Evolutionary conservation across 176 grass and related monocot genomes (phyloP).

Genomic region (Dactylis glomerata): DNA sequence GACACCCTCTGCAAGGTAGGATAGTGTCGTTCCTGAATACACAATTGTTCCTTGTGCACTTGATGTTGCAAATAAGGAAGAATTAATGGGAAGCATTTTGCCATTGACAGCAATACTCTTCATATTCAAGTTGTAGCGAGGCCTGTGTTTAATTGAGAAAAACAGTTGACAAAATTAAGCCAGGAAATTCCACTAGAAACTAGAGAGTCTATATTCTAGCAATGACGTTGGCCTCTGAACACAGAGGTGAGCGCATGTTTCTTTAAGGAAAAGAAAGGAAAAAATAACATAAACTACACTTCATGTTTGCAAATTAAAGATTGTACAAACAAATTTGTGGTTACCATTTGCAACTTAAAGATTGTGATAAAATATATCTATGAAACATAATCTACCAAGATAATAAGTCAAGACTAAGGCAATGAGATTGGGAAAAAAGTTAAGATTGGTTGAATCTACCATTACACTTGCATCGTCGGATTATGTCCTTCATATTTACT

Average conservation of each 20-base stretch:
- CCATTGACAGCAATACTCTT: slow-evolving; percentile 91
- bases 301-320: background rate
- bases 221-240: background rate
- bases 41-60: slow-evolving; percentile 85
- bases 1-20: slow-evolving; percentile 79
- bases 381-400: background rate
- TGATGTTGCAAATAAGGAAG: slow-evolving; percentile 75
- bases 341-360: background rate
- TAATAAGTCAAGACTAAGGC: background rate
- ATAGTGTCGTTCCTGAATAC: slow-evolving; percentile 86
- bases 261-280: background rate
- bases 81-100: slow-evolving; percentile 60
- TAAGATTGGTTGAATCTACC: background rate
- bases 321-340: background rate
- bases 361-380: background rate
- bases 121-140: slow-evolving; percentile 87
- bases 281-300: background rate
- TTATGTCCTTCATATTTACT: background rate
- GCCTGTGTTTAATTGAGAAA: slow-evolving; percentile 49
- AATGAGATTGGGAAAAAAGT: background rate
- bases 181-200: background rate
- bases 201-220: background rate
- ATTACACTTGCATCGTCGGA: background rate
- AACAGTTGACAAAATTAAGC: background rate
- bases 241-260: background rate